Percentiles rank a stretch among this genome's conserved stretches.
phyloP scores from a whole-genome alignment of 306 rosid genomes.

The Chamaecrista fasciculata region DNA sequence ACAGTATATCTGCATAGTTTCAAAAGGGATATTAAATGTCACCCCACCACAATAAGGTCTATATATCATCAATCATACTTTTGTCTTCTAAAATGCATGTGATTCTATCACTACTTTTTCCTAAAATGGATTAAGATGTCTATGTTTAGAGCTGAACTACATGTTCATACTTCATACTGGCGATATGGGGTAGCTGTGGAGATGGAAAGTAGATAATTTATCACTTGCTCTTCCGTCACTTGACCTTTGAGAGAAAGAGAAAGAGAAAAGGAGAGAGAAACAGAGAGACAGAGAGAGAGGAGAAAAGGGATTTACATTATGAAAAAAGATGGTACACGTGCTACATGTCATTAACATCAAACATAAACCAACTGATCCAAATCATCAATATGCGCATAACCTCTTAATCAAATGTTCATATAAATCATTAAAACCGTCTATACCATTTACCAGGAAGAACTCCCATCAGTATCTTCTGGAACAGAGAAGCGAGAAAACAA shows the following conservation, averaged over 20 bases:
- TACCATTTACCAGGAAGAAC: conserved; percentile 11
- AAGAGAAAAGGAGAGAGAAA: too few species aligned
- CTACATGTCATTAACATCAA: not conserved
- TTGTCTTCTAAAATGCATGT: not conserved
- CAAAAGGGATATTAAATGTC: conserved; percentile 34
- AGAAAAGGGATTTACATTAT: not conserved
- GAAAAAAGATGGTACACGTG: not conserved
- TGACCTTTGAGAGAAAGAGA: not conserved
- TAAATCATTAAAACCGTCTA: conserved; percentile 6
- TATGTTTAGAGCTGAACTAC: not conserved
- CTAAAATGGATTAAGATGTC: conserved; percentile 9
- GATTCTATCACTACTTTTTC: conserved; percentile 1
- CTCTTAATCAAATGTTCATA: not conserved
- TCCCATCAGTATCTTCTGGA: not conserved
- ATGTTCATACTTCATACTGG: conserved; percentile 5
- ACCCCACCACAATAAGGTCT: conserved; percentile 24
- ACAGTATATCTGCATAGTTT: conserved; percentile 79
- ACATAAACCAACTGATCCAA: not conserved
- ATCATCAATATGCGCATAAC: not conserved
- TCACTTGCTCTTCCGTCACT: conserved; percentile 1
- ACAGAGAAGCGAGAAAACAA: not conserved
- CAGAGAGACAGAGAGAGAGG: too few species aligned
- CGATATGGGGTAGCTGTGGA: not conserved
- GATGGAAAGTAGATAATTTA: not conserved
- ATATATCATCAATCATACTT: conserved; percentile 2